A percentile compares a stretch with the other conserved stretches of the same genome.
Evolutionary conservation across 1,284 basidiomycete species (phyloP).

Genomic region (Hemileia vastatrix): DNA sequence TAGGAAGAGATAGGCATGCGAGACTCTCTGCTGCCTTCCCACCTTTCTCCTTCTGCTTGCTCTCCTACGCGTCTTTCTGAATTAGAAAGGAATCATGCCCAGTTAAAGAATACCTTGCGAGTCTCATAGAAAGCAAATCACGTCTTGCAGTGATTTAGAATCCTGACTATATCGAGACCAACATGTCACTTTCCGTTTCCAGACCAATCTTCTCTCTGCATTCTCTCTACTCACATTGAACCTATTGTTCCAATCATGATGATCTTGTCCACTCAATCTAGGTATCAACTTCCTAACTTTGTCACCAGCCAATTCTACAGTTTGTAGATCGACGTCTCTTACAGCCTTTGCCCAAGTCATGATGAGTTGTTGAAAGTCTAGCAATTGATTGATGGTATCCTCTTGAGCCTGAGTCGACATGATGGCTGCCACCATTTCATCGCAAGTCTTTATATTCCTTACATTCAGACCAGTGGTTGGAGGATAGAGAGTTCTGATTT

Average conservation of each 20-base stretch:
- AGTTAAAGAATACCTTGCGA: too few relatives aligned
- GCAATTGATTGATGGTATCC: neutral
- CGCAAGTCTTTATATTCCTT: neutral
- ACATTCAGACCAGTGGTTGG: neutral
- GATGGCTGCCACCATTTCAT: neutral
- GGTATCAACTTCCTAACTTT: neutral
- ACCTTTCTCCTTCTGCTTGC: too few relatives aligned
- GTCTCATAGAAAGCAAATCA: too few relatives aligned
- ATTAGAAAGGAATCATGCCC: too few relatives aligned
- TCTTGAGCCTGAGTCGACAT: neutral
- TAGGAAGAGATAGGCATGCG: too few relatives aligned
- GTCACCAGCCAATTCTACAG: neutral
- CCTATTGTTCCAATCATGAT: neutral
- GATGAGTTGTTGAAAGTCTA: neutral
- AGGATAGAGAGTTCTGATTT: neutral
- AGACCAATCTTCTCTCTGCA: too few relatives aligned
- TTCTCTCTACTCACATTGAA: neutral
- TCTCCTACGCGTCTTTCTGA: too few relatives aligned
- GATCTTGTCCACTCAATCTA: neutral
- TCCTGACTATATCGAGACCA: too few relatives aligned
- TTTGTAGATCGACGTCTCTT: neutral
- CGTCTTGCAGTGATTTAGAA: too few relatives aligned
- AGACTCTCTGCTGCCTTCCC: too few relatives aligned
- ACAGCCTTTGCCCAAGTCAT: neutral
- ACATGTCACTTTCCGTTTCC: too few relatives aligned